phyloP scores from a whole-genome alignment of 2,329 filamentous ascomycete genomes.

The Fusarium incarnatum region DNA sequence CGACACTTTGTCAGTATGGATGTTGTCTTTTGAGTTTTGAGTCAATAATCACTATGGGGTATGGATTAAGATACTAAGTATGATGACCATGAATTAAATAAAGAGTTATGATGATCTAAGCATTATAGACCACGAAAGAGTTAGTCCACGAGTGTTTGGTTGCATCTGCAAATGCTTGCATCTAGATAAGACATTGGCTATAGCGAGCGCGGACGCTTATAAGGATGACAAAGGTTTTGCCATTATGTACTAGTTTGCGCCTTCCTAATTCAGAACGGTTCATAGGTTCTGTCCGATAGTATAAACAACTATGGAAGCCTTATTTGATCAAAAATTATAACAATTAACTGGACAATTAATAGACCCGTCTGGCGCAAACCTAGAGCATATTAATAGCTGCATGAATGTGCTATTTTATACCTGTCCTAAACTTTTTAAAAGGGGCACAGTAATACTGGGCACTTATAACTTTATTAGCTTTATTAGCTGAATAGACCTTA shows the following conservation, averaged over 20 bases:
- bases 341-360: not conserved
- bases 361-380: not conserved
- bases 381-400: not conserved
- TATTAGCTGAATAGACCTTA: not conserved
- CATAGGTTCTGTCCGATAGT: not conserved
- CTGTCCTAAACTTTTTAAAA: not conserved
- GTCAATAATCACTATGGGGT: constrained; percentile 2
- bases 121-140: not conserved
- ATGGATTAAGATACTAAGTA: constrained; percentile 32
- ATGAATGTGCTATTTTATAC: not conserved
- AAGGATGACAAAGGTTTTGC: not conserved
- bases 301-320: not conserved
- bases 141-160: not conserved
- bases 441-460: not conserved
- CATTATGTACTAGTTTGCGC: not conserved
- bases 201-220: not conserved
- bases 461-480: not conserved
- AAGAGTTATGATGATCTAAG: not conserved
- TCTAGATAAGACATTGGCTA: not conserved
- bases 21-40: constrained; percentile 12
- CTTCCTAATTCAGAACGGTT: not conserved
- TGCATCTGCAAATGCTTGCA: not conserved
- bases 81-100: not conserved
- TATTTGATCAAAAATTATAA: not conserved
- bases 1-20: constrained; percentile 17